phyloP scores from a whole-genome alignment of 2,329 filamentous ascomycete species.

The Talaromyces sp. region DNA sequence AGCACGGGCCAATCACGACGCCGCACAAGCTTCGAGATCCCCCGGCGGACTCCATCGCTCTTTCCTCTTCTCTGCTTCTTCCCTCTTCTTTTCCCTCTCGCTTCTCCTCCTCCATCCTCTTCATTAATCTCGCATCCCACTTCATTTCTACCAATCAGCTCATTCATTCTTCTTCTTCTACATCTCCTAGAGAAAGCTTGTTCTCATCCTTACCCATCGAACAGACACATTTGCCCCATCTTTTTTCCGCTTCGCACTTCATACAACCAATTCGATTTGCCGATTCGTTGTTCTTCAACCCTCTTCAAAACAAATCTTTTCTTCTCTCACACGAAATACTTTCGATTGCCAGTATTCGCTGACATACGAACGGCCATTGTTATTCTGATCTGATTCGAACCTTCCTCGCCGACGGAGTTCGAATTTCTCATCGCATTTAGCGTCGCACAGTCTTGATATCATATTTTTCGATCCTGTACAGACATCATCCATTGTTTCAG shows the following conservation, averaged over 20 bases:
- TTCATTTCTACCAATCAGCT: background rate
- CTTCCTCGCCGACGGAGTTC: background rate
- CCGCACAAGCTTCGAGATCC: conserved; percentile 8
- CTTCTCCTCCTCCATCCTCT: conserved; percentile 4
- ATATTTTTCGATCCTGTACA: conserved; percentile 16
- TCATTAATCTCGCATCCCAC: background rate
- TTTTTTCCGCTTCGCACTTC: conserved; percentile 1
- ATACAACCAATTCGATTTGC: conserved; percentile 1
- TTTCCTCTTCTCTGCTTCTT: conserved; percentile 2
- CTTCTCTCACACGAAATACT: background rate
- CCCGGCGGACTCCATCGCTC: conserved; percentile 2
- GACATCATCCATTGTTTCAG: conserved; percentile 1
- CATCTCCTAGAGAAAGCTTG: background rate
- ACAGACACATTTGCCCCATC: background rate
- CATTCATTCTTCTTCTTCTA: conserved; percentile 2
- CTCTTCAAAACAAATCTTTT: background rate
- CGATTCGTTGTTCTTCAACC: background rate
- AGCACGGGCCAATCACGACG: conserved; percentile 5
- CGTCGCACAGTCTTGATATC: conserved; percentile 17
- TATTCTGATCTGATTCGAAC: background rate
- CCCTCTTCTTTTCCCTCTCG: background rate
- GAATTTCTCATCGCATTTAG: conserved; percentile 15
- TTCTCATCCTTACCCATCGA: background rate
- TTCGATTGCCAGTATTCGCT: background rate
- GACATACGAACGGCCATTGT: background rate